Base-by-base conservation (phyloP, 345 rosid species). In the Dimocarpus longan region DNA sequence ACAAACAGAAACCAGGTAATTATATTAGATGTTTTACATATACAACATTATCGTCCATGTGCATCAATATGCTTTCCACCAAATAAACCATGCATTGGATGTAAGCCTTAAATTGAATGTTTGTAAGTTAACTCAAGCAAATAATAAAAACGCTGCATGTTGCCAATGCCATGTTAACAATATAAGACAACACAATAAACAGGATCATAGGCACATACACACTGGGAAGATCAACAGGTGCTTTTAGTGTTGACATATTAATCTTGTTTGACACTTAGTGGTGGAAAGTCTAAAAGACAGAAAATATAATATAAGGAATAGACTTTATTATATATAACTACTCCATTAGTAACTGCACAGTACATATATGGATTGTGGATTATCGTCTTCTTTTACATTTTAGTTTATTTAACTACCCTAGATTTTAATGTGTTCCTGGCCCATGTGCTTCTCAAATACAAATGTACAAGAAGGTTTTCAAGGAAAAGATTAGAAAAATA, bases 1-100 rank as follows among this genome's bases (percentile, higher is more conserved):
- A 60, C 5, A 39, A 76, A 79, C 66, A 70, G 39, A 21, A 75
- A 42, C 15, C 24, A 68, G 22, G 39, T n/a, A 62, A 32, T 12
- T 16, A 6, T 5, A 24, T 60, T 80, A 75, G 69, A 70, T 63
- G 46, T 46, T 76, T 71, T 24, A 39, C 9, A 32, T 8, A 11
- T 46, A 63, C 50, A 60, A 16, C 18, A 19, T 28, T 66, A 26
- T 50, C 16, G 9, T 39, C 22, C n/a, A 37, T 26, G 28, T 26
- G 28, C 28, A 26, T 26, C 28, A 26, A 26, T 26, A 1, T 26
- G 28, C 28, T 26, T 26, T 26, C 28, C 28, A 26, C 28, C 28
- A 26, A 26, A 26, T 26, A 26, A 26, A 26, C 28, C 28, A 26
- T 26, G 28, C 28, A 26, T 26, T 26, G 28, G 28, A 26, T 26